These are phyloP conservation scores for Russula dissimulans DNA, from an alignment of 768 basidiomycete genomes.

Conservation along the genomic window DNA sequence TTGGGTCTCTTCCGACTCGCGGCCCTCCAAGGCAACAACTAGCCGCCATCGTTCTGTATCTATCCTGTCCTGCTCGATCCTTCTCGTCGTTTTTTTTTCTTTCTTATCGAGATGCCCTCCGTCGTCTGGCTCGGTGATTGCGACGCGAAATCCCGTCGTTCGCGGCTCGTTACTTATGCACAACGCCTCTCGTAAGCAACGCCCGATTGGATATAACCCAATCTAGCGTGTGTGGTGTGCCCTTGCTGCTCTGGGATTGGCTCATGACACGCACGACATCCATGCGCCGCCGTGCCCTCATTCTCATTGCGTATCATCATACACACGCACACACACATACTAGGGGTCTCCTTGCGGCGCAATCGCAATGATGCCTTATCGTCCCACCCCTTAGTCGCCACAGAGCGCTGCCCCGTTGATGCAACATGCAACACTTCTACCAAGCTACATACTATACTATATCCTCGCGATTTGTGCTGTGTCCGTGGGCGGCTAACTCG, in stretches of 20 bases:
- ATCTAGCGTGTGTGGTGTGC: neutral
- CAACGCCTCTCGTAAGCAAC: neutral
- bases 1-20: neutral
- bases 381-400: neutral
- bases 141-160: slow-evolving; percentile 1
- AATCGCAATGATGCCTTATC: neutral
- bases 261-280: neutral
- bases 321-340: neutral
- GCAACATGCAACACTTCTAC: neutral
- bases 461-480: neutral
- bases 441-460: slow-evolving; percentile 1
- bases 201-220: neutral
- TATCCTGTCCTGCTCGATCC: neutral
- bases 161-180: slow-evolving; percentile 8
- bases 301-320: neutral
- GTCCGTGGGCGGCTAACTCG: neutral
- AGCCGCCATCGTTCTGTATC: no score
- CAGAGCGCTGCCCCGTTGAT: neutral
- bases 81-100: neutral
- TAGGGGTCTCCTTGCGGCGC: slow-evolving; percentile 5
- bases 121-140: neutral
- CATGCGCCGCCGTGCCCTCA: slow-evolving; percentile 1
- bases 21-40: neutral
- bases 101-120: neutral
- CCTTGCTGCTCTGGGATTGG: neutral